Evolutionary conservation across 768 basidiomycete species (phyloP).

Genomic region (Asterophora parasitica): DNA sequence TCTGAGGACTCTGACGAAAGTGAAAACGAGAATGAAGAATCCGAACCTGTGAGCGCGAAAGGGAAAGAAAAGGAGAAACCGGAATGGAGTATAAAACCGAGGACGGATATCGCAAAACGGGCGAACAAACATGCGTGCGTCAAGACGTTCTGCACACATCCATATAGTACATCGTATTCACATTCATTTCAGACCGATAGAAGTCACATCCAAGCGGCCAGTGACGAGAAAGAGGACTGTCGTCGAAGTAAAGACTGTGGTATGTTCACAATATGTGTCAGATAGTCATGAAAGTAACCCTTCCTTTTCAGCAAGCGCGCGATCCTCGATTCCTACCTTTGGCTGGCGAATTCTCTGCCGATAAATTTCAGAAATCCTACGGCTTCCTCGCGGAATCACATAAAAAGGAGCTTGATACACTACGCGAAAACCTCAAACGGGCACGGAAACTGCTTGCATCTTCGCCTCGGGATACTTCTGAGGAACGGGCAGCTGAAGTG

Average conservation of each 20-base stretch:
- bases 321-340: constrained; percentile 84
- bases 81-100: constrained; percentile 38
- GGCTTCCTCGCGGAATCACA: constrained; percentile 68
- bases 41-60: not conserved
- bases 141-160: not conserved
- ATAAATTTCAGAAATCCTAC: constrained; percentile 68
- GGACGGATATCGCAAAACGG: constrained; percentile 53
- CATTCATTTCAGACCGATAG: constrained; percentile 54
- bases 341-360: constrained; percentile 60
- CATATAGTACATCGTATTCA: constrained; percentile 2
- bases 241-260: constrained; percentile 62
- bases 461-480: constrained; percentile 55
- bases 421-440: constrained; percentile 61
- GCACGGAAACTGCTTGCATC: constrained; percentile 60
- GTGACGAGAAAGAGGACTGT: constrained; percentile 69
- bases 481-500: constrained; percentile 65
- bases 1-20: constrained; percentile 17
- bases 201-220: constrained; percentile 80
- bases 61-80: constrained; percentile 28
- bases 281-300: not conserved
- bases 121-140: constrained; percentile 85
- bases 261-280: constrained; percentile 30
- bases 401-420: constrained; percentile 54
- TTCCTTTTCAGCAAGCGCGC: constrained; percentile 59
- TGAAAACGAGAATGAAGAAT: constrained; percentile 17